Base-by-base conservation (phyloP, 768 basidiomycete species). In the Phaffia australis region DNA sequence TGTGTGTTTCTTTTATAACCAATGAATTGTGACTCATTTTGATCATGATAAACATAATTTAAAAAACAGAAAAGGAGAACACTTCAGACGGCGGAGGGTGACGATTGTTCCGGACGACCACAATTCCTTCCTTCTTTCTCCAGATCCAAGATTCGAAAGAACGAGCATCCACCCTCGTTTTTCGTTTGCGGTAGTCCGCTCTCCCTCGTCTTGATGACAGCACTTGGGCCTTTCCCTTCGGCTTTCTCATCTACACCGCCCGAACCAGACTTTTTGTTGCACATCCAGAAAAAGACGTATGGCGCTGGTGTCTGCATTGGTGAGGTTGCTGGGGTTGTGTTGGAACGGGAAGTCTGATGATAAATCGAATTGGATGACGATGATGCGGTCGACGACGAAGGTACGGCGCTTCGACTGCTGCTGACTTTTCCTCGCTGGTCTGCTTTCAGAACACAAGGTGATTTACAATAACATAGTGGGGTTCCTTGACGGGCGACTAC, bases 251-350 rank as follows among this genome's bases (percentile, higher is more conserved):
- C 46, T 42, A 16, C 18, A 6, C 48, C 59, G 14, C 60, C 65
- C n/a, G 50, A 23, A 14, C 65, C 65, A 7, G 54, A 35, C 27
- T 61, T 60, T 4, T 29, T 19, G 21, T 50, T 66, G 54, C 76
- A 77, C 66, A 74, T 74, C 74, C 75, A 77, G 62, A 76, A 77
- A 66, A 73, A 75, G 71, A 73, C 69, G 64, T 73, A 72, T 42
- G 73, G 35, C 35, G 35, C 35, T 42, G 70, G 21, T 72, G 69
- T 50, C 35, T 14, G 19, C 48, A 27, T 49, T 29, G 50, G 29
- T 56, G 25, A 5, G 16, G 42, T n/a, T 50, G 25, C 19, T 18
- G 25, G 51, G 21, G 25, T 14, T n/a, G 15, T 14, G 25, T 49
- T 27, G 2, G 5, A 11, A 14, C 47, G 32, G 8, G 63, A 25